These are phyloP conservation scores for Trifolium pratense DNA, from an alignment of 306 rosid species.

Conservation along the genomic window DNA sequence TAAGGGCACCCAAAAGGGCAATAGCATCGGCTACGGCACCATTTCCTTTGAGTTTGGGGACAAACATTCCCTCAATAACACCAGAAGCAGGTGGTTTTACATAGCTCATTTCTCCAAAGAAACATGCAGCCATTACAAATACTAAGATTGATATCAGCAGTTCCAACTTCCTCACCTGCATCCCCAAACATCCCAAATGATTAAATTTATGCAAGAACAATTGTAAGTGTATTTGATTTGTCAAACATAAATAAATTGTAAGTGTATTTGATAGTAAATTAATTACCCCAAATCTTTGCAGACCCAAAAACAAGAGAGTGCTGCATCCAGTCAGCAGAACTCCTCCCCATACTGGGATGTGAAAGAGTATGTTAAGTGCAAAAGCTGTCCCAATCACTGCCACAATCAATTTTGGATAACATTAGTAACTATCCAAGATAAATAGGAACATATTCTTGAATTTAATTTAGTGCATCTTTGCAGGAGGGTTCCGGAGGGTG, in stretches of 20 bases:
- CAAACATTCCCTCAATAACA: conserved; percentile 58
- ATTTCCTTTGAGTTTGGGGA: conserved; percentile 67
- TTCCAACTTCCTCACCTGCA: conserved; percentile 78
- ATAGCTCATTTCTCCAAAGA: conserved; percentile 84
- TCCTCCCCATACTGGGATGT: conserved; percentile 83
- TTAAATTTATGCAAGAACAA: neutral
- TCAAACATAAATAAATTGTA: too few relatives aligned
- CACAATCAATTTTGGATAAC: conserved; percentile 19
- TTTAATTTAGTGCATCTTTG: too few relatives aligned
- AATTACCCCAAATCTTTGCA: conserved; percentile 86
- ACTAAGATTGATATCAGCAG: conserved; percentile 62
- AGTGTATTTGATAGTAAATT: neutral
- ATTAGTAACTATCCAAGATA: neutral
- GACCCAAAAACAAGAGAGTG: conserved; percentile 79
- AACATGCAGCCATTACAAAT: conserved; percentile 82
- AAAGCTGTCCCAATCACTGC: conserved; percentile 94
- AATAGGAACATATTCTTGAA: too few relatives aligned
- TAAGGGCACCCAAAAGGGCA: conserved; percentile 86
- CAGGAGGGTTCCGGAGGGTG: too few relatives aligned
- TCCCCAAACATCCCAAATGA: neutral
- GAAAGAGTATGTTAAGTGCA: conserved; percentile 77
- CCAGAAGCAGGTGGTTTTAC: conserved; percentile 69
- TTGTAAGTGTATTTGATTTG: neutral
- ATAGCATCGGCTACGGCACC: conserved; percentile 84
- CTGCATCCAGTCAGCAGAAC: conserved; percentile 74